A percentile compares a stretch with the other conserved stretches of the same genome.
Conservation (phyloP, 83 land plant genomes). For the Thuja plicata region DNA sequence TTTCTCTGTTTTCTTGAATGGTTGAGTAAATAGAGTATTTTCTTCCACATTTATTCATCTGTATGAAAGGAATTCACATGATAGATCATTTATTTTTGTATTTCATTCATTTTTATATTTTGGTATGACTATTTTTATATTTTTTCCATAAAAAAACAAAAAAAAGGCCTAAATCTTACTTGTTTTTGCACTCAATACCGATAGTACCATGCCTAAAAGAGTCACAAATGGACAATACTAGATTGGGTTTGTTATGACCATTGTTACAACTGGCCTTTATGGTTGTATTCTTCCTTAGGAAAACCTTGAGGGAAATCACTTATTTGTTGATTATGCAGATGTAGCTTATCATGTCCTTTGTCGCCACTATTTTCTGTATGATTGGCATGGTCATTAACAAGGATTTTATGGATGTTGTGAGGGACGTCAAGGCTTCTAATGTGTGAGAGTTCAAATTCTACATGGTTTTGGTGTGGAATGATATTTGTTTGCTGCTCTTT, state of each 20-base stretch:
- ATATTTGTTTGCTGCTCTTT: constrained; percentile 35
- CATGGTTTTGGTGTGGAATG: constrained; percentile 28
- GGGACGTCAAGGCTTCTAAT: constrained; percentile 31
- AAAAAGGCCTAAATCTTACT: too few relatives aligned
- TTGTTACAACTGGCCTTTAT: constrained; percentile 25
- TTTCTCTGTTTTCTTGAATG: too few relatives aligned
- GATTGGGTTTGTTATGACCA: constrained; percentile 23
- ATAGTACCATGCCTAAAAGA: constrained; percentile 29
- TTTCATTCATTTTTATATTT: too few relatives aligned
- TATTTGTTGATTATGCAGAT: constrained; percentile 48
- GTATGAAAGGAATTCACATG: too few relatives aligned
- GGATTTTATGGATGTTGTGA: constrained; percentile 47
- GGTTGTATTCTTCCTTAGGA: constrained; percentile 23
- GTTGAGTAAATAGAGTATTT: too few relatives aligned
- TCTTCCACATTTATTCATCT: too few relatives aligned
- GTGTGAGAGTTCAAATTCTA: constrained; percentile 37
- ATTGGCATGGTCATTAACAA: constrained; percentile 54
- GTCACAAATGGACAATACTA: constrained; percentile 20
- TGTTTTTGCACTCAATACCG: constrained; percentile 21
- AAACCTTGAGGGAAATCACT: constrained; percentile 15
- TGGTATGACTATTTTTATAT: too few relatives aligned
- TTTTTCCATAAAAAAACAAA: too few relatives aligned
- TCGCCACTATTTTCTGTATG: constrained; percentile 43
- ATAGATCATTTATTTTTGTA: too few relatives aligned
- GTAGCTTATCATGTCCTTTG: constrained; percentile 44